Evolutionary conservation across 495 filamentous ascomycete genomes (phyloP).

Genomic region (Astrothelium macrocarpum): DNA sequence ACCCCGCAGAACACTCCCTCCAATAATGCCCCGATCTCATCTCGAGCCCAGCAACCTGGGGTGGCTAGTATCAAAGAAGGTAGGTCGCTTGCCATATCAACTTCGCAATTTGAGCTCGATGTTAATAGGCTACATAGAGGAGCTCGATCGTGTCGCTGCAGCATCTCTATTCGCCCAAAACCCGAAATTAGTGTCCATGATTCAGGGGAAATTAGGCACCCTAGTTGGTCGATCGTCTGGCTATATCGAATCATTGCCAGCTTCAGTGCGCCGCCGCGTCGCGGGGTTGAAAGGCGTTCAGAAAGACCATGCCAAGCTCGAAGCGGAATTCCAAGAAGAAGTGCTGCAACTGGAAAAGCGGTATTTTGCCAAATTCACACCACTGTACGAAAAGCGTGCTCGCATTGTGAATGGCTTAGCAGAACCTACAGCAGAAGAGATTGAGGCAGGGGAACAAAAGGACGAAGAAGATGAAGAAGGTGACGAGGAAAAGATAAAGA

Average conservation of each 20-base stretch:
- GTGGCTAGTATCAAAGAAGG: conserved; percentile 97
- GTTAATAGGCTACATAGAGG: conserved; percentile 50
- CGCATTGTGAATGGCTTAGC: conserved; percentile 79
- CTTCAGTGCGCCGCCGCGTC: conserved; percentile 81
- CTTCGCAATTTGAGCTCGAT: not conserved
- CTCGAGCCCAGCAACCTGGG: conserved; percentile 90
- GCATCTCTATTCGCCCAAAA: conserved; percentile 90
- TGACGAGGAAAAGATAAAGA: conserved; percentile 26
- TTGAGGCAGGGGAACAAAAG: conserved; percentile 76
- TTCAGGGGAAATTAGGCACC: conserved; percentile 87
- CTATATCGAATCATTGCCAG: conserved; percentile 92
- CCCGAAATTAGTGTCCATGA: conserved; percentile 87
- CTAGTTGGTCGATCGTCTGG: conserved; percentile 93
- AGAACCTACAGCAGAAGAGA: conserved; percentile 79
- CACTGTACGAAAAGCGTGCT: conserved; percentile 90
- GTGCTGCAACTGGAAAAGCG: conserved; percentile 97
- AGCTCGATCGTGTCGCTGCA: conserved; percentile 74
- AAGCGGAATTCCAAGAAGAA: conserved; percentile 96
- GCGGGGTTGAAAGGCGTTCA: conserved; percentile 94
- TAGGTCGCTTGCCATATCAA: conserved; percentile 37
- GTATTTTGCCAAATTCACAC: conserved; percentile 97
- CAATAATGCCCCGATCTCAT: conserved; percentile 91
- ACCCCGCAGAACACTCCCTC: conserved; percentile 96
- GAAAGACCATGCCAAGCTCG: conserved; percentile 96
- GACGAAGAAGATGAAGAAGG: conserved; percentile 59